Evolutionary conservation across 2,329 filamentous ascomycete species (phyloP), one percentile per base, ranked within the genome.

Genomic region (Colletotrichum salicis): DNA sequence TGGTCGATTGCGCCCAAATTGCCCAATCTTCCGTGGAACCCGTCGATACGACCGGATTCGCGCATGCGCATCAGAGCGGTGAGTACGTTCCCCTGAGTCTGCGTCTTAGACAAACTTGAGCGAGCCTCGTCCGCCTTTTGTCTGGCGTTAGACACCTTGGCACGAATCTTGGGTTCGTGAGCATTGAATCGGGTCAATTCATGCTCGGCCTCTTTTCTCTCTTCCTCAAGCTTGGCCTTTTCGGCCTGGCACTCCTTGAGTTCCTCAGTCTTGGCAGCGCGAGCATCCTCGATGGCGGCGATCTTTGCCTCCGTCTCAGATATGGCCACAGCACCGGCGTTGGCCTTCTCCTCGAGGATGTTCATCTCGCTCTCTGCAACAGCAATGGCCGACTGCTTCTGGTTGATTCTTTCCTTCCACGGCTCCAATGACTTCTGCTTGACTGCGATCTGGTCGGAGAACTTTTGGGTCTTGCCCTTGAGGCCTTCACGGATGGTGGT

Each of bases 71-170:
- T 97, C 35, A 99, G 84, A 0, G 95, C 96, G 45, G 93, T 92
- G 67, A 98, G 87, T 4, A 99, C 96, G 74, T 96, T 97, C 74
- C 96, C 94, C 75, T 97, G 94, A 13, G 94, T 97, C 79, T 98
- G 96, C 0, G 93, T 97, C 74, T 92, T 94, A 2, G 95, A 93
- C 59, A 99, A 87, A 80, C 93, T 98, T 4, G 95, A 95, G 73
- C 94, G 92, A 24, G 96, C 96, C 82, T 99, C 97, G 74, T 99
- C 96, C 5, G 96, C 96, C 84, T 97, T 98, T 80, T 98, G 95
- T 58, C 96, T 90, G 11, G 94, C 93, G 71, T 92, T 94, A 5
- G 96, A 98, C 41, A 99, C 90, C 81, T 96, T 94, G 29, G 92
- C 88, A 51, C 94, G 92, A 72, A 97, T 86, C 74, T 93, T 91